A percentile compares a stretch with the other conserved stretches of the same genome.
phyloP scores from a whole-genome alignment of 805 yeast genomes.

The Nakazawaea populi region DNA sequence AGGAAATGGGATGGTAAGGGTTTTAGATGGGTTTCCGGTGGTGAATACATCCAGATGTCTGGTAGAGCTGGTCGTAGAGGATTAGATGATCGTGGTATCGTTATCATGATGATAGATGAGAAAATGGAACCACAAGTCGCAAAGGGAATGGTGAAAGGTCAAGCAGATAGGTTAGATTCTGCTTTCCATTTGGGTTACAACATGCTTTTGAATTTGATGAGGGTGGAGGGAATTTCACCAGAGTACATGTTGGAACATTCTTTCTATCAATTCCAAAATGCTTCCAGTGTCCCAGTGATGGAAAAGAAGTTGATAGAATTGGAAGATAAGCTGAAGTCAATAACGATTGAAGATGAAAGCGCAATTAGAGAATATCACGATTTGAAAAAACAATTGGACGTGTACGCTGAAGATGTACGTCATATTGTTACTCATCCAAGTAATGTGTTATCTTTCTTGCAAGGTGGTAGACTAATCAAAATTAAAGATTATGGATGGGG shows the following conservation, averaged over 20 bases:
- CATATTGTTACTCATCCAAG: conserved; percentile 90
- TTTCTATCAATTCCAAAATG: conserved; percentile 92
- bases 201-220: conserved; percentile 91
- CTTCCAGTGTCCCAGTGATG: conserved; percentile 81
- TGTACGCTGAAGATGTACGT: conserved; percentile 69
- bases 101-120: conserved; percentile 98
- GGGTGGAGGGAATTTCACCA: conserved; percentile 98
- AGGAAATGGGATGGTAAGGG: conserved; percentile 98
- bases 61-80: conserved; percentile 99
- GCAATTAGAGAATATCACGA: conserved; percentile 80
- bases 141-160: conserved; percentile 99
- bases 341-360: conserved; percentile 68
- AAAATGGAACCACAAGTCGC: conserved; percentile 99
- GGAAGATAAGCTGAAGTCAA: conserved; percentile 38
- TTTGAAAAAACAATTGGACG: conserved; percentile 61
- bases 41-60: conserved; percentile 99
- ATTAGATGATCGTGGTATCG: conserved; percentile 97
- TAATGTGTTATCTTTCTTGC: conserved; percentile 74
- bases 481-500: conserved; percentile 96
- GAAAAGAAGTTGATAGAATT: conserved; percentile 59
- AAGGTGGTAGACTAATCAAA: conserved; percentile 80
- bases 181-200: conserved; percentile 97
- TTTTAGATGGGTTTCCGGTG: conserved; percentile 98
- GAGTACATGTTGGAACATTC: conserved; percentile 95
- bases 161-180: conserved; percentile 94